These are phyloP conservation scores for Vanrija sp. DNA, from an alignment of 1,284 basidiomycete genomes.

Conservation along the genomic window DNA sequence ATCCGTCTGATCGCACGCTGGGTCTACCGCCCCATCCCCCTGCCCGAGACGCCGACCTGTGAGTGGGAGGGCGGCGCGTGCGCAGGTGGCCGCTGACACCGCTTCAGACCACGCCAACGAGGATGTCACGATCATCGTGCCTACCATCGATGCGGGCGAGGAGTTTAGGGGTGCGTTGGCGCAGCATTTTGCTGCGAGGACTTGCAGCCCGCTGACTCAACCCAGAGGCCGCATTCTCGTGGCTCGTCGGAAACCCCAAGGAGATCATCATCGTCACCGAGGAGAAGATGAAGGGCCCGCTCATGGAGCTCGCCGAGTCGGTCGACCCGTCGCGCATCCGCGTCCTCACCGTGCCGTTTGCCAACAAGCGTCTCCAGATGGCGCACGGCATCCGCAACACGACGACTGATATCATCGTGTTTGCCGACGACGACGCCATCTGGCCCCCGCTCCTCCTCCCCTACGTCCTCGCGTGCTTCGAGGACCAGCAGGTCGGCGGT, in stretches of 20 bases:
- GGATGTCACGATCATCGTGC: constrained; percentile 91
- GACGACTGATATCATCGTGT: constrained; percentile 89
- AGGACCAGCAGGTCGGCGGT: constrained; percentile 86
- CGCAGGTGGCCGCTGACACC: background rate
- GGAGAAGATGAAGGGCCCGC: constrained; percentile 77
- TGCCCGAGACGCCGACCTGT: constrained; percentile 84
- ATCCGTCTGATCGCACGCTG: constrained; percentile 71
- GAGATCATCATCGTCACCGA: constrained; percentile 92
- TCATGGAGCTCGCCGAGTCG: constrained; percentile 77
- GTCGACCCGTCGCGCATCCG: constrained; percentile 79
- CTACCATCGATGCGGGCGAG: constrained; percentile 88
- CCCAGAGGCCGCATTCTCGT: constrained; percentile 74
- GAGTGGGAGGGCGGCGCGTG: constrained; percentile 34
- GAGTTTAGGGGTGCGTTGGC: constrained; percentile 64
- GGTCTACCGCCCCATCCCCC: constrained; percentile 75
- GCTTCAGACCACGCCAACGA: constrained; percentile 58
- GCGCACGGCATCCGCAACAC: constrained; percentile 81
- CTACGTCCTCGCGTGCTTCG: constrained; percentile 81
- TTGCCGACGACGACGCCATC: constrained; percentile 90
- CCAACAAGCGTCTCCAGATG: constrained; percentile 92
- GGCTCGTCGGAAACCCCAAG: constrained; percentile 84
- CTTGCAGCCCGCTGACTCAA: constrained; percentile 3
- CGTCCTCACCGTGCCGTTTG: constrained; percentile 83
- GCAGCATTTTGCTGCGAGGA: background rate
- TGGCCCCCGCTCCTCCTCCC: constrained; percentile 85